Evolutionary conservation across 352 stramenopile genomes (phyloP).

Genomic region (Aphanomyces invadans): DNA sequence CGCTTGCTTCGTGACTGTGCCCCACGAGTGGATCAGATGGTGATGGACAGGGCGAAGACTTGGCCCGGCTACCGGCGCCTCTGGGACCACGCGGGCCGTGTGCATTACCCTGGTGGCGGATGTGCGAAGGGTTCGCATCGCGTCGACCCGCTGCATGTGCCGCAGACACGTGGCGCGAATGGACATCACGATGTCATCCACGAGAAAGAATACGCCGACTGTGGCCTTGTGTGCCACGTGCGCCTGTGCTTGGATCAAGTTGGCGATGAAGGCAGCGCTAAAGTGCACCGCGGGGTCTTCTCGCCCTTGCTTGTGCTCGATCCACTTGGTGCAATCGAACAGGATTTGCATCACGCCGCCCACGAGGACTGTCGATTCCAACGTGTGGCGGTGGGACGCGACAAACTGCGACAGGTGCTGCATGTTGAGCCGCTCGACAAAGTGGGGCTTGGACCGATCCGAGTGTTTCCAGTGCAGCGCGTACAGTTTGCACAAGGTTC

Average conservation of each 20-base stretch:
- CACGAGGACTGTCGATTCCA: no score
- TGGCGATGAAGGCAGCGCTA: not conserved
- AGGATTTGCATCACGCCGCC: not conserved
- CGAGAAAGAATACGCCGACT: not conserved
- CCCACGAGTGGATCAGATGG: not conserved
- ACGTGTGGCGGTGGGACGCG: no score
- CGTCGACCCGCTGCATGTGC: not conserved
- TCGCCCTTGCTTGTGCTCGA: not conserved
- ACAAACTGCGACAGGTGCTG: not conserved
- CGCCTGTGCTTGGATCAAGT: not conserved
- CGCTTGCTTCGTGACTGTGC: not conserved
- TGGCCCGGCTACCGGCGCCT: no score
- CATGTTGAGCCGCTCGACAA: constrained; percentile 11
- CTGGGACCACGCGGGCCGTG: no score
- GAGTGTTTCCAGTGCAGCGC: not conserved
- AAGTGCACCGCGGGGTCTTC: not conserved
- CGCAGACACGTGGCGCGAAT: not conserved
- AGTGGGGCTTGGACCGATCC: not conserved
- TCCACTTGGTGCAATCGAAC: not conserved
- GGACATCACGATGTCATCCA: constrained; percentile 5
- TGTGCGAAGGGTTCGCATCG: not conserved
- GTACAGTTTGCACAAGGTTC: not conserved
- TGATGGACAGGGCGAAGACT: no score
- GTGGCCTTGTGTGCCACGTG: not conserved
- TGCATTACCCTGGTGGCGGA: not conserved